These are phyloP conservation scores for Pseudodiploospora longispora DNA, from an alignment of 2,329 filamentous ascomycete genomes.

Conservation along the genomic window DNA sequence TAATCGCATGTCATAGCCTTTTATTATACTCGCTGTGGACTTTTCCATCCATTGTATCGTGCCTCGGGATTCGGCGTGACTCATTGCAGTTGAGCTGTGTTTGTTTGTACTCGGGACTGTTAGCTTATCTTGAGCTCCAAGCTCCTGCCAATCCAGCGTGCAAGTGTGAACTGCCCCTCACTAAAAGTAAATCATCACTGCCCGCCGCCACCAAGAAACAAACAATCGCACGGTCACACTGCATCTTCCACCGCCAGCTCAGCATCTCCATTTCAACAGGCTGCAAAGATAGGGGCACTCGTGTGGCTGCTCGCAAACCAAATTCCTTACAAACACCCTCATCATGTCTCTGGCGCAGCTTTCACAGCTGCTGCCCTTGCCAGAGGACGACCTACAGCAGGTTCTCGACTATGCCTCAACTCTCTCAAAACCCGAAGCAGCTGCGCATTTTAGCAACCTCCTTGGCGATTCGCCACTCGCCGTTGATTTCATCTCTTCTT, in stretches of 20 bases:
- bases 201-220: no score
- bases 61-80: slow-evolving; percentile 7
- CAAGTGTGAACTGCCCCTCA: no score
- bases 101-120: no score
- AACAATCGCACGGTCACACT: no score
- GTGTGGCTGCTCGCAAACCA: no score
- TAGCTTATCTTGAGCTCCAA: no score
- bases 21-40: neutral
- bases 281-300: no score
- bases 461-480: slow-evolving; percentile 75
- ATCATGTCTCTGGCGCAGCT: slow-evolving; percentile 59
- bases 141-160: no score
- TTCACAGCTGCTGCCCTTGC: slow-evolving; percentile 71
- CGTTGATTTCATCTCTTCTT: slow-evolving; percentile 70
- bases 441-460: slow-evolving; percentile 78
- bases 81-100: neutral
- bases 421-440: slow-evolving; percentile 68
- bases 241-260: no score
- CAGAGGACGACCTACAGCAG: slow-evolving; percentile 76
- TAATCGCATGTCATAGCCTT: no score
- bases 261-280: no score
- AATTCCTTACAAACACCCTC: neutral
- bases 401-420: slow-evolving; percentile 74
- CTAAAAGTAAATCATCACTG: no score
- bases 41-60: neutral